Evolutionary conservation across 768 basidiomycete species (phyloP).

Genomic region (Russula abietina): DNA sequence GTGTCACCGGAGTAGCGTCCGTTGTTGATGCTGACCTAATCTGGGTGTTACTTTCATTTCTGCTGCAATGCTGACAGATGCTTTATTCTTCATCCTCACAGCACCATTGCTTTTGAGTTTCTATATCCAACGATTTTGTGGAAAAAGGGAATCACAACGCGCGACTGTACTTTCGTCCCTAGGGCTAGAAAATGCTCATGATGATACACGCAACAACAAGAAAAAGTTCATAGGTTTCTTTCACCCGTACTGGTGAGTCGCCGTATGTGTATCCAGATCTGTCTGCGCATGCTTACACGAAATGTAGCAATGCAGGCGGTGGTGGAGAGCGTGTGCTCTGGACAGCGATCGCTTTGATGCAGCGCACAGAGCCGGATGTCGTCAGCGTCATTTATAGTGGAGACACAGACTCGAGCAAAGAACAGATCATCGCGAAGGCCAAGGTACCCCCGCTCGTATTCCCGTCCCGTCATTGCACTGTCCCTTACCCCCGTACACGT

Average conservation of each 20-base stretch:
- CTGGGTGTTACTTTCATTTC: not conserved
- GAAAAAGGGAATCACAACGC: not conserved
- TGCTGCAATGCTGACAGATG: slow-evolving; percentile 7
- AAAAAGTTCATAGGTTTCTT: slow-evolving; percentile 71
- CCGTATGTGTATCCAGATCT: not conserved
- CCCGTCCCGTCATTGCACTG: not conserved
- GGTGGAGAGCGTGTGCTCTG: slow-evolving; percentile 95
- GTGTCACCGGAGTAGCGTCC: no score
- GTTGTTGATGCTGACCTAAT: no score
- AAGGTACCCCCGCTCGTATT: slow-evolving; percentile 42
- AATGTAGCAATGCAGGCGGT: slow-evolving; percentile 82
- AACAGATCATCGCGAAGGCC: slow-evolving; percentile 73
- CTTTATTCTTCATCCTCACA: not conserved
- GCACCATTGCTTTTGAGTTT: not conserved
- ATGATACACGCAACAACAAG: slow-evolving; percentile 8
- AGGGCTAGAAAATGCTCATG: slow-evolving; percentile 11
- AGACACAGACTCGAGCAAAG: slow-evolving; percentile 74
- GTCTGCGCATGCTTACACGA: not conserved
- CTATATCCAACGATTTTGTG: not conserved
- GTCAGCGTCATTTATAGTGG: slow-evolving; percentile 86
- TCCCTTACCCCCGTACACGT: not conserved
- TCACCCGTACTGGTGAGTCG: slow-evolving; percentile 88
- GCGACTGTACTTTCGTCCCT: slow-evolving; percentile 8
- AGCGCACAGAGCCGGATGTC: slow-evolving; percentile 56
- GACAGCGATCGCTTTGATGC: slow-evolving; percentile 77